phyloP scores from a whole-genome alignment of 1,139 yeast species.

The Saccharomycopsis hybrid region DNA sequence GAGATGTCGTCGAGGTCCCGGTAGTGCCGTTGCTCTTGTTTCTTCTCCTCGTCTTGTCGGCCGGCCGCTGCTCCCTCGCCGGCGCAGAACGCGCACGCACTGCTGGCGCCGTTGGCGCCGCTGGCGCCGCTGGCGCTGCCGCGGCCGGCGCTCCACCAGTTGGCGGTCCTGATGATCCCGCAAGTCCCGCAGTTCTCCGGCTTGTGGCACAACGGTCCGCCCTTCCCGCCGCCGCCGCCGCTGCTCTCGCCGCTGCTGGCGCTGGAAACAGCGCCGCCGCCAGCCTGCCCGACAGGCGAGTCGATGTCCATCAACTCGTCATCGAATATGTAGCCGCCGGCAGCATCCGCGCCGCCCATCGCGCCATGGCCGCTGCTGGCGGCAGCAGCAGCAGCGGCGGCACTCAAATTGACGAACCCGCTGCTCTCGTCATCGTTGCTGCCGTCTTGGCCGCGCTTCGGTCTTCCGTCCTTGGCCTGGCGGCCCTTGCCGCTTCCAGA shows the following conservation, averaged over 20 bases:
- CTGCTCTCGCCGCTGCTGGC: background rate
- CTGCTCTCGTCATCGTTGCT: too few species aligned
- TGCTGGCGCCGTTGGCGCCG: background rate
- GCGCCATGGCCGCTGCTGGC: too few species aligned
- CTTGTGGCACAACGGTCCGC: background rate
- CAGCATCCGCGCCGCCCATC: too few species aligned
- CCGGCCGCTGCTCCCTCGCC: background rate
- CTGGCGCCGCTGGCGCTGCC: too few species aligned
- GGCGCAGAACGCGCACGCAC: slow-evolving; percentile 5
- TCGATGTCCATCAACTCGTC: background rate
- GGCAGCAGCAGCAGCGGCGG: too few species aligned
- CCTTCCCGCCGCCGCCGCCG: too few species aligned
- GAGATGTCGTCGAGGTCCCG: slow-evolving; percentile 2
- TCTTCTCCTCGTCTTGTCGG: background rate
- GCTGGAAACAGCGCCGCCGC: background rate
- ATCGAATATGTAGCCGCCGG: background rate
- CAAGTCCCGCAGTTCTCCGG: slow-evolving; percentile 2
- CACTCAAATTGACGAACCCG: too few species aligned
- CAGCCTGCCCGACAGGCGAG: background rate
- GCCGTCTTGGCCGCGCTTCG: background rate
- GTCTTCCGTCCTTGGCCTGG: background rate
- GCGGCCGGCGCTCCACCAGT: slow-evolving; percentile 13
- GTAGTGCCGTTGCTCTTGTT: background rate
- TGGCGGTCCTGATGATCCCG: slow-evolving; percentile 4
- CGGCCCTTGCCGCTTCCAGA: background rate